Base-by-base conservation (phyloP, 2,329 filamentous ascomycete genomes). In the Cladosporium austrohemisphaericum region DNA sequence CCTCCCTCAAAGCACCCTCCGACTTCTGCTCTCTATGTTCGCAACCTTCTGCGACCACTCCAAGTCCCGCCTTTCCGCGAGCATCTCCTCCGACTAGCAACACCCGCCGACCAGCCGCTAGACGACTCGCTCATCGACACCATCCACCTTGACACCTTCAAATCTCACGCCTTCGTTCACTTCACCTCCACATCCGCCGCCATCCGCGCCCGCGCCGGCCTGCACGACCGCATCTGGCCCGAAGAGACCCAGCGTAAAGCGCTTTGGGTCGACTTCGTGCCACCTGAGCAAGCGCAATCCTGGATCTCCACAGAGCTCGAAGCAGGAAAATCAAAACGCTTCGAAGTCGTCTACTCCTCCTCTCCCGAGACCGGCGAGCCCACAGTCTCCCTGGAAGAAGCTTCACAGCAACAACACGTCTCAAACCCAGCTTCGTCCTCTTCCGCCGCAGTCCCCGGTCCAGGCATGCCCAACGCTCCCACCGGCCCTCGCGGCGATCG, bases 191-290 rank as follows among this genome's bases (percentile, higher is more conserved):
- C 82, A 8, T 74, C 83, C 2, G 84, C 86, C 3, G 93, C 93
- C 3, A 82, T 84, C 0, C 80, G 88, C 18, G 90, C 88, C 7
- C 85, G 92, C 41, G 78, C 81, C 8, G 78, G 79, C 2, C 74
- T 97, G 2, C 92, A 98, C 68, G 80, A 83, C 51, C 79, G 78
- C 18, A 79, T 90, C 28, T 97, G 91, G 88, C 92, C 92, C 1
- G 81, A 90, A 51, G 92, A 97, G 69, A 82, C 84, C 51, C 87
- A 85, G 57, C 80, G 93, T 25, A 94, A 93, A 65, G 77, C 83
- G 1, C 76, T 97, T 1, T 94, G 85, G 80, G 88, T 88, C 3
- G 93, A 98, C 65, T 97, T 93, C 65, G 77, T 97, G 16, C 92
- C 92, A 0, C 79, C 85, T 14, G 77, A 94, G 3, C 36, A 47